Conservation (phyloP, 2,329 filamentous ascomycete species). For the Triangularia verruculosa region DNA sequence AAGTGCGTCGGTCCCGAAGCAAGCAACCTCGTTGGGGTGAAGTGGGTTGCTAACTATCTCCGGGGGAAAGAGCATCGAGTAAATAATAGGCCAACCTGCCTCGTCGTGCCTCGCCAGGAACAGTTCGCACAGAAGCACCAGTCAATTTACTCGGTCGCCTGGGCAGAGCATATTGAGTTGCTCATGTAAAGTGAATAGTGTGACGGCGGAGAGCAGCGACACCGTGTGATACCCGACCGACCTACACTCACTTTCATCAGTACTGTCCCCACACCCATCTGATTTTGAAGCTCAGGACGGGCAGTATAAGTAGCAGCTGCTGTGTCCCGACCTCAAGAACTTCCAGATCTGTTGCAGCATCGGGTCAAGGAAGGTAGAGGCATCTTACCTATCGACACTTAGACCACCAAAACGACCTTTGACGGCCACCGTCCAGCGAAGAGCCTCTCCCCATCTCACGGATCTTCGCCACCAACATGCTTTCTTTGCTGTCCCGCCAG, state of each 20-base stretch:
- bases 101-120: not conserved
- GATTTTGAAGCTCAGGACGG: not conserved
- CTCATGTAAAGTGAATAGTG: not conserved
- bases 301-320: not conserved
- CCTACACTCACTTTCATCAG: not conserved
- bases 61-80: not conserved
- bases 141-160: not conserved
- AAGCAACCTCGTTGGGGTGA: not conserved
- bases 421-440: not conserved
- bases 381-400: not conserved
- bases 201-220: not conserved
- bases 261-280: not conserved
- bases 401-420: not conserved
- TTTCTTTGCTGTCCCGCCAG: conserved; percentile 1
- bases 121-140: not conserved
- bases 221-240: not conserved
- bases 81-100: not conserved
- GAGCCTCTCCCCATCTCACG: not conserved
- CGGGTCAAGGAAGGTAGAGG: not conserved
- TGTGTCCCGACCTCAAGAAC: not conserved
- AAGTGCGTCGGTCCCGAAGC: conserved; percentile 8
- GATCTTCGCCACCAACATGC: conserved; percentile 12
- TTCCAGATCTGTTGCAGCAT: not conserved
- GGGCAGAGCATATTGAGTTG: not conserved
- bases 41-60: not conserved